Percentiles rank a stretch among this genome's conserved stretches.
These are phyloP conservation scores for Solanum virginianum DNA, from an alignment of 257 asterid species.

Conservation along the genomic window DNA sequence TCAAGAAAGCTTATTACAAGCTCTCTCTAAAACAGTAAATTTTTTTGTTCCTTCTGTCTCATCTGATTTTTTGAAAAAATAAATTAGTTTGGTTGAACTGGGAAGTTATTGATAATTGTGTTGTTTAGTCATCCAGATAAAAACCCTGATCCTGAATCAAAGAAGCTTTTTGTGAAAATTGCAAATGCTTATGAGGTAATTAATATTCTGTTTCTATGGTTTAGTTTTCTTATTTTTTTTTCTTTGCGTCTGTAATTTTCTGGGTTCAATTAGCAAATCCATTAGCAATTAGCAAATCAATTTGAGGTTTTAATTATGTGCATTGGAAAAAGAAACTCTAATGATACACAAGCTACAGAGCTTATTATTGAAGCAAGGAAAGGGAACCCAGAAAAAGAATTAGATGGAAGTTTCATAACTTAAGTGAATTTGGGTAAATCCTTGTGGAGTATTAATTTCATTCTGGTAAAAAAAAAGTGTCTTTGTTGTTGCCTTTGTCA, in stretches of 20 bases:
- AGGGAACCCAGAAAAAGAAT: background rate
- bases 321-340: background rate
- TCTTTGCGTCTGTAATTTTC: background rate
- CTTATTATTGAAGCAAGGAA: background rate
- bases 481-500: background rate
- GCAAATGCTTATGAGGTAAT: constrained; percentile 94
- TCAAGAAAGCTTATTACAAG: constrained; percentile 39
- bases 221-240: background rate
- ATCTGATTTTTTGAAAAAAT: background rate
- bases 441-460: background rate
- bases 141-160: constrained; percentile 86
- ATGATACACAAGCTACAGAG: background rate
- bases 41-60: background rate
- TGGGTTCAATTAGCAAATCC: background rate
- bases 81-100: background rate
- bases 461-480: background rate
- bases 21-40: constrained; percentile 75
- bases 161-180: constrained; percentile 62
- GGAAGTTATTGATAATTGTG: background rate
- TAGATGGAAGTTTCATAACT: background rate
- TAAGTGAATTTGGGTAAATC: background rate
- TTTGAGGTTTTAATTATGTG: background rate
- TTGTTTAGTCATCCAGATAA: constrained; percentile 80
- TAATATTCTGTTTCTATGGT: background rate
- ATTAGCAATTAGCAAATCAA: background rate